Percentiles rank a stretch among this genome's conserved stretches.
Conservation (phyloP, 371 early-diverging fungal species). For the Globomyces sp. region DNA sequence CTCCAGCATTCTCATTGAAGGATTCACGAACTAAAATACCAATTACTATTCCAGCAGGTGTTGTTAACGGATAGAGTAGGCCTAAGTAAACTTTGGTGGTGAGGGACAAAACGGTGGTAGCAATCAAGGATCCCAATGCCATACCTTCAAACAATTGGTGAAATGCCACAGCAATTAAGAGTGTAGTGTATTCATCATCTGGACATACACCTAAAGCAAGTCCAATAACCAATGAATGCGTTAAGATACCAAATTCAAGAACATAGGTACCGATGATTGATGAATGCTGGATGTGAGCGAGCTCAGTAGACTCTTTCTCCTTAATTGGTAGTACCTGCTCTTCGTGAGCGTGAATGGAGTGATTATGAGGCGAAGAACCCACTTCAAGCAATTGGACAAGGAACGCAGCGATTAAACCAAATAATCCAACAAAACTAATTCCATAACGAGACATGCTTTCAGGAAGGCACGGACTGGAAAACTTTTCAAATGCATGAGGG, state of each 20-base stretch:
- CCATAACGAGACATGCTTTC: conserved; percentile 22
- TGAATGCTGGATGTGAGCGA: background rate
- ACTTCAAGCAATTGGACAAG: conserved; percentile 31
- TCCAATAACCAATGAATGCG: conserved; percentile 88
- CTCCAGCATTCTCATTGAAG: conserved; percentile 56
- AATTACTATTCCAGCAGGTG: conserved; percentile 76
- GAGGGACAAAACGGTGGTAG: conserved; percentile 31
- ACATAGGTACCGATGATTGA: conserved; percentile 46
- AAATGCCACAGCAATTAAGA: conserved; percentile 79
- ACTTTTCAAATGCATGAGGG: conserved; percentile 24
- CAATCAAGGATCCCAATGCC: conserved; percentile 75
- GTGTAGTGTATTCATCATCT: conserved; percentile 62
- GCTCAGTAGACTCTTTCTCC: background rate
- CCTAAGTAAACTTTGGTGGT: conserved; percentile 43
- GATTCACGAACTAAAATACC: conserved; percentile 65
- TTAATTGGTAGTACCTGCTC: background rate
- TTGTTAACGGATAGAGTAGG: conserved; percentile 57
- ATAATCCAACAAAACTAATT: conserved; percentile 31
- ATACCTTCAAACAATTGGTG: conserved; percentile 93
- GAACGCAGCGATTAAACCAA: conserved; percentile 33
- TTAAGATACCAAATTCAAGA: conserved; percentile 81
- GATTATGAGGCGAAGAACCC: background rate
- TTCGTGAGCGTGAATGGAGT: background rate
- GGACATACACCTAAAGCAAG: conserved; percentile 70
- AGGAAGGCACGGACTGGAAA: conserved; percentile 28